A percentile compares a stretch with the other conserved stretches of the same genome.
Conservation (phyloP, 1,284 basidiomycete genomes). For the Microbotryum scabiosae region DNA sequence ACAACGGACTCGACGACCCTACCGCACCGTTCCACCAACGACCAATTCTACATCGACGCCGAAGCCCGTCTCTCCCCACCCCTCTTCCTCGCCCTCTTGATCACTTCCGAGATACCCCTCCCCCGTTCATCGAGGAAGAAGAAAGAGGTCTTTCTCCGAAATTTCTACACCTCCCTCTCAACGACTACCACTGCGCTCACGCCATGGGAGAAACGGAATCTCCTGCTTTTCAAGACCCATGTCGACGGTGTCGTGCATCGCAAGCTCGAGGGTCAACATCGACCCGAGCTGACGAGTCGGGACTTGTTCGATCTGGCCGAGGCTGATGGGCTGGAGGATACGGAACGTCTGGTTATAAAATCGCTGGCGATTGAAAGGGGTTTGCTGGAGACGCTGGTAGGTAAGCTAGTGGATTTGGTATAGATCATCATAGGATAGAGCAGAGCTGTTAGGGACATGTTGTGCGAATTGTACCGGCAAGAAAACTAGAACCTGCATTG, state of each 20-base stretch:
- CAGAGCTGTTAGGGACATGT: too few species aligned
- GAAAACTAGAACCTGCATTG: too few species aligned
- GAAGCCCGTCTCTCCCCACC: conserved; percentile 20
- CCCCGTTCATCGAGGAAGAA: background rate
- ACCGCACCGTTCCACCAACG: background rate
- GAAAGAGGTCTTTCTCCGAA: background rate
- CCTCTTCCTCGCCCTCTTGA: conserved; percentile 9
- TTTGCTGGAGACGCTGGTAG: conserved; percentile 2
- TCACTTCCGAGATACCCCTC: background rate
- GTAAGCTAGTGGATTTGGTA: background rate
- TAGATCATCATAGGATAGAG: too few species aligned
- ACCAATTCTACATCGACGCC: conserved; percentile 25
- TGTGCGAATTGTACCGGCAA: too few species aligned
- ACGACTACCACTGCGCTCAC: background rate
- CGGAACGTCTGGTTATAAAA: conserved; percentile 2
- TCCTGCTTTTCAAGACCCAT: background rate
- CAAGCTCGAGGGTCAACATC: background rate
- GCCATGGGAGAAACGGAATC: background rate
- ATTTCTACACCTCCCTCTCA: background rate
- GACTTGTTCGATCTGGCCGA: conserved; percentile 3
- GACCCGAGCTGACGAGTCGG: background rate
- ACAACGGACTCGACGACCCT: background rate
- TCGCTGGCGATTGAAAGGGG: conserved; percentile 16
- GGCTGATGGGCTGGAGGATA: background rate
- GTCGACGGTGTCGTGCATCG: too few species aligned